Percentiles rank a stretch among this genome's conserved stretches.
phyloP scores from a whole-genome alignment of 2,329 filamentous ascomycete species.

The Colletotrichum spaethianum region DNA sequence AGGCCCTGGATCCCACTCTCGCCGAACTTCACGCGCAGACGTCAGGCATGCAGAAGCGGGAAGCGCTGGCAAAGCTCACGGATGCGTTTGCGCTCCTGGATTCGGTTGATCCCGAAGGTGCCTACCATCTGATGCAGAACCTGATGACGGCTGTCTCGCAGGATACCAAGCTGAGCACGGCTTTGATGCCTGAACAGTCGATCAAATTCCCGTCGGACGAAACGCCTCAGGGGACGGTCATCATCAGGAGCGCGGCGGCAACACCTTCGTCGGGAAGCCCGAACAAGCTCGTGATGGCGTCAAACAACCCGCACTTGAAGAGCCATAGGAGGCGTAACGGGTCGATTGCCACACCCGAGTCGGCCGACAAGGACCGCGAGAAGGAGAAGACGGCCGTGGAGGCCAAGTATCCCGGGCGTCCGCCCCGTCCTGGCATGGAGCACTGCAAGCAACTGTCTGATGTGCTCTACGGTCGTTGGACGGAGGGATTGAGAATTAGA shows the following conservation, averaged over 20 bases:
- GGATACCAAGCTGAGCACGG: conserved; percentile 74
- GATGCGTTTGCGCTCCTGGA: conserved; percentile 90
- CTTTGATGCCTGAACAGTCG: conserved; percentile 58
- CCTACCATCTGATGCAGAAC: conserved; percentile 85
- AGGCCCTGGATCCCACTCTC: conserved; percentile 85
- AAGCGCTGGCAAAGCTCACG: conserved; percentile 85
- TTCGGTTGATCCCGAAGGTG: conserved; percentile 89
- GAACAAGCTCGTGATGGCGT: conserved; percentile 80
- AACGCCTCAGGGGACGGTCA: conserved; percentile 69
- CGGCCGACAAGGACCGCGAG: conserved; percentile 62
- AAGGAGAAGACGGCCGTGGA: conserved; percentile 64
- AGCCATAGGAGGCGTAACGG: conserved; percentile 79
- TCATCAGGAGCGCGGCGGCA: conserved; percentile 64
- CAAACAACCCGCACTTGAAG: conserved; percentile 88
- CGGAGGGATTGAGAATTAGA: conserved; percentile 81
- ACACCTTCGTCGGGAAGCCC: conserved; percentile 54
- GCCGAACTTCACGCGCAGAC: conserved; percentile 90
- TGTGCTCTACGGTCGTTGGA: conserved; percentile 92
- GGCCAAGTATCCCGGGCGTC: conserved; percentile 68
- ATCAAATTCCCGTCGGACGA: conserved; percentile 59
- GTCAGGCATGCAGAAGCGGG: conserved; percentile 76
- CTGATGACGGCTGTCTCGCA: conserved; percentile 81
- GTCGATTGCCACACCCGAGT: conserved; percentile 51
- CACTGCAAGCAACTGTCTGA: conserved; percentile 91
- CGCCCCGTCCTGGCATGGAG: conserved; percentile 82